phyloP scores from a whole-genome alignment of 257 asterid species.

The Anisodus acutangulus region DNA sequence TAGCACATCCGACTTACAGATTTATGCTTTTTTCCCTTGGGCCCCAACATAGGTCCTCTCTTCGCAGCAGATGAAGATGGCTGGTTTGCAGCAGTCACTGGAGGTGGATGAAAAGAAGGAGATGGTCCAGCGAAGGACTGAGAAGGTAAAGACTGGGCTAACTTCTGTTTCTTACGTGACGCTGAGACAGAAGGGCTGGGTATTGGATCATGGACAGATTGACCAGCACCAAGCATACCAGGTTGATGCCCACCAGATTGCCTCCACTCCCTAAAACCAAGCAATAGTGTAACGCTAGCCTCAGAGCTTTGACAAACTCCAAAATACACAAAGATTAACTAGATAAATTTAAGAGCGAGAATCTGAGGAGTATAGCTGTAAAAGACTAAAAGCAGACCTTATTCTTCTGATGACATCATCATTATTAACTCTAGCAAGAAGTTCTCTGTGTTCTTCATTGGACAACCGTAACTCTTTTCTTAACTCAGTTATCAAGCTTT shows the following conservation, averaged over 20 bases:
- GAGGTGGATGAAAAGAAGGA: slow-evolving; percentile 58
- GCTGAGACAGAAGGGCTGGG: slow-evolving; percentile 77
- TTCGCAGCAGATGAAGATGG: slow-evolving; percentile 66
- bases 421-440: slow-evolving; percentile 74
- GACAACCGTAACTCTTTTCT: slow-evolving; percentile 89
- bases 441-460: slow-evolving; percentile 89
- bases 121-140: slow-evolving; percentile 69
- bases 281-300: slow-evolving; percentile 20
- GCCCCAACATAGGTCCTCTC: slow-evolving; percentile 60
- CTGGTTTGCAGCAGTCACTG: slow-evolving; percentile 57
- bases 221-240: slow-evolving; percentile 53
- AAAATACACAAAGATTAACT: slow-evolving; percentile 11
- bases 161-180: slow-evolving; percentile 70
- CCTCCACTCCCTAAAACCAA: slow-evolving; percentile 64
- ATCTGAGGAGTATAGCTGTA: slow-evolving; percentile 10
- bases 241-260: slow-evolving; percentile 50
- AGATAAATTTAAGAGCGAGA: slow-evolving; percentile 28
- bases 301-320: slow-evolving; percentile 20
- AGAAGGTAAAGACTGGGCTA: slow-evolving; percentile 54
- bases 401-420: slow-evolving; percentile 78
- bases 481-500: slow-evolving; percentile 85
- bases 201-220: slow-evolving; percentile 56
- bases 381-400: slow-evolving; percentile 52
- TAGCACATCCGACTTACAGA: slow-evolving; percentile 53
- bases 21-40: slow-evolving; percentile 66